phyloP scores from a whole-genome alignment of 257 asterid genomes.

The Penstemon eatonii region DNA sequence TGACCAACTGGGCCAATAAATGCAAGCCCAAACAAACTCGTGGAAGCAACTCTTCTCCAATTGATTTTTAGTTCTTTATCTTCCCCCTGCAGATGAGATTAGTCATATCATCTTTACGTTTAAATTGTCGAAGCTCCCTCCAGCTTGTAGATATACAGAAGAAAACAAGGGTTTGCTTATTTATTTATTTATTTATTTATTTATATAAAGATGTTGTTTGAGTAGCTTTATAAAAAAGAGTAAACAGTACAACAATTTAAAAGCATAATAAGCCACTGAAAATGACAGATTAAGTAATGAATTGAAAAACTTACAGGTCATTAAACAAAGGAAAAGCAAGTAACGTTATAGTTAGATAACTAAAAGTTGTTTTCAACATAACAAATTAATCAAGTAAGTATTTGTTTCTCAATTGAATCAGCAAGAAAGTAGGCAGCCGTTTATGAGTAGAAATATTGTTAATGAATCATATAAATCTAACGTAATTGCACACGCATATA shows the following conservation, averaged over 20 bases:
- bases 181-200: too few relatives aligned
- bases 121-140: too few relatives aligned
- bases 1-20: slow-evolving; percentile 95
- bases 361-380: background rate
- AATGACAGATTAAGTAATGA: background rate
- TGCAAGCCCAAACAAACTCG: slow-evolving; percentile 81
- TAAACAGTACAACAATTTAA: background rate
- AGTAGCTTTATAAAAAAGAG: too few relatives aligned
- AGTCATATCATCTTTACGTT: background rate
- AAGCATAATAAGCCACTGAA: background rate
- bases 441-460: too few relatives aligned
- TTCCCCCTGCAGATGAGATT: slow-evolving; percentile 45
- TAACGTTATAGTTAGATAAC: background rate
- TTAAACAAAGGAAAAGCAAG: background rate
- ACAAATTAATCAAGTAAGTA: background rate
- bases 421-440: background rate
- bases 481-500: too few relatives aligned
- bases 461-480: too few relatives aligned
- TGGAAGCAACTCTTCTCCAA: slow-evolving; percentile 85
- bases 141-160: too few relatives aligned
- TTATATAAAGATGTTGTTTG: too few relatives aligned
- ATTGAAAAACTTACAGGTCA: background rate
- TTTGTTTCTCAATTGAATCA: background rate
- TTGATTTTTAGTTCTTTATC: slow-evolving; percentile 59
- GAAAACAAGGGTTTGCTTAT: too few relatives aligned